A percentile compares a stretch with the other conserved stretches of the same genome.
Conservation (phyloP, 139 green algal genomes). For the Chlorella sp. region DNA sequence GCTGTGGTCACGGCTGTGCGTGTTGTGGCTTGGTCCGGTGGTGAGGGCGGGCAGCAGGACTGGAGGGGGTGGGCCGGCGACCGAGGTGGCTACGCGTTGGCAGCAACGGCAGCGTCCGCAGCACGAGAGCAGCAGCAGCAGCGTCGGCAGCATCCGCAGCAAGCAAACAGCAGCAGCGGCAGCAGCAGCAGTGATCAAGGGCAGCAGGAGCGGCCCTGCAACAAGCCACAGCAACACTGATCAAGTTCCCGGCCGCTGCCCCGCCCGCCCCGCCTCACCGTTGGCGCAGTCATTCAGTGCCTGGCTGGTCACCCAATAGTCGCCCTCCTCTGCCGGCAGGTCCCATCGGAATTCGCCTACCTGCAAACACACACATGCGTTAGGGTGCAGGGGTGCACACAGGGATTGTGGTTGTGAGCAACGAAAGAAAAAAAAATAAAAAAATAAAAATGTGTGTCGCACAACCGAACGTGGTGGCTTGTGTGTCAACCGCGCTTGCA, state of each 20-base stretch:
- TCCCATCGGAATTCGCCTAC: slow-evolving; percentile 27
- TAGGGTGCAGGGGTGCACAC: too few relatives aligned
- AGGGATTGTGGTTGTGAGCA: not conserved
- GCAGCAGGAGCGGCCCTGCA: too few relatives aligned
- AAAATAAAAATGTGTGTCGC: too few relatives aligned
- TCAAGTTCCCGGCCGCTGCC: not conserved
- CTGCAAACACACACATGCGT: not conserved
- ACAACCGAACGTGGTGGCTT: not conserved
- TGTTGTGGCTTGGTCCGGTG: too few relatives aligned
- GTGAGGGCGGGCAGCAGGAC: not conserved
- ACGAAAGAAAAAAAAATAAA: too few relatives aligned
- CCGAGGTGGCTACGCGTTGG: too few relatives aligned
- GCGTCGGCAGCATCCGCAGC: not conserved
- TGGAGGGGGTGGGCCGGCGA: not conserved
- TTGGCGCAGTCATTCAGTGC: slow-evolving; percentile 26
- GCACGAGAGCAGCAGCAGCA: not conserved
- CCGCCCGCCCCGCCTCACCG: slow-evolving; percentile 13
- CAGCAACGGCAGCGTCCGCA: not conserved
- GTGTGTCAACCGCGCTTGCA: not conserved
- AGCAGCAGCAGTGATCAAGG: not conserved
- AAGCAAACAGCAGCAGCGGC: not conserved
- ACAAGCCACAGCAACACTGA: too few relatives aligned
- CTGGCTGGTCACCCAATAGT: slow-evolving; percentile 50
- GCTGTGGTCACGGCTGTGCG: too few relatives aligned
- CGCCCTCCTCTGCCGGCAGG: slow-evolving; percentile 22